Conservation (phyloP, 257 asterid species). For the Nyctanthes arbortristis region DNA sequence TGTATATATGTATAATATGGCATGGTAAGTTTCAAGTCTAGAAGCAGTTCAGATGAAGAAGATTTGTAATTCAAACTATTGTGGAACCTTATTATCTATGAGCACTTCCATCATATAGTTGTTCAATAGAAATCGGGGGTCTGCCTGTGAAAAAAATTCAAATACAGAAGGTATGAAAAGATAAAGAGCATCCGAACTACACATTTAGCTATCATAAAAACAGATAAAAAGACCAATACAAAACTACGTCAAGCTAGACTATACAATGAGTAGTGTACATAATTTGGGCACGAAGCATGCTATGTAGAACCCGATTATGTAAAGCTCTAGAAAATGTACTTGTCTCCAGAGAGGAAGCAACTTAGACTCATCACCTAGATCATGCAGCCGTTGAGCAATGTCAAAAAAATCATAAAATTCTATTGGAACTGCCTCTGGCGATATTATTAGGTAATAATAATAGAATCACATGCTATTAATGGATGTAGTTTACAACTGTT, state of each 20-base stretch:
- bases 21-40: constrained; percentile 22
- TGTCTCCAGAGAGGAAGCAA: constrained; percentile 97
- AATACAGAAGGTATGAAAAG: constrained; percentile 17
- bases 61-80: constrained; percentile 38
- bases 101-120: constrained; percentile 79
- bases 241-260: constrained; percentile 1
- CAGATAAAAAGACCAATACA: constrained; percentile 3
- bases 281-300: no score
- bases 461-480: no score
- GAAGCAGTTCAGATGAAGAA: constrained; percentile 2
- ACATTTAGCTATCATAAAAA: not conserved
- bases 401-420: constrained; percentile 23
- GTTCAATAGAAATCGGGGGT: constrained; percentile 91
- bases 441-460: no score
- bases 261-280: constrained; percentile 2
- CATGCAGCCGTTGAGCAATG: constrained; percentile 80
- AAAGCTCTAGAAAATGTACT: constrained; percentile 42
- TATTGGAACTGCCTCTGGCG: no score
- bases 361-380: constrained; percentile 85
- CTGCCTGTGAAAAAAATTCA: constrained; percentile 64
- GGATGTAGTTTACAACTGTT: no score
- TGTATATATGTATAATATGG: constrained; percentile 51
- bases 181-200: constrained; percentile 18
- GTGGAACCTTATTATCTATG: constrained; percentile 73
- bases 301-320: not conserved